Conservation (phyloP, 352 stramenopile species). For the Globisporangium paroecandrum region DNA sequence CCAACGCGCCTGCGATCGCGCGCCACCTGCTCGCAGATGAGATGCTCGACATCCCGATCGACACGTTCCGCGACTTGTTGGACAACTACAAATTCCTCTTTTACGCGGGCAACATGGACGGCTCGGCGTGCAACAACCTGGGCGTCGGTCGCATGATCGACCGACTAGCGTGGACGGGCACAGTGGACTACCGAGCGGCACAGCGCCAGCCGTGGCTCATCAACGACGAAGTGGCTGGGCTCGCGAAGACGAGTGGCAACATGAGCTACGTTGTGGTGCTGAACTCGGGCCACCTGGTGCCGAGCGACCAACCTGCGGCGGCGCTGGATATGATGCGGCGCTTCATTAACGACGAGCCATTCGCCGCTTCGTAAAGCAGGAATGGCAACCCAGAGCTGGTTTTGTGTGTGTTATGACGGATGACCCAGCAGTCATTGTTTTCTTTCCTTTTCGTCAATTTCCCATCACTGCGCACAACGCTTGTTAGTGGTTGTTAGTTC, state of each 20-base stretch:
- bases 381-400: neutral
- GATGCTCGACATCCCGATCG: conserved; percentile 76
- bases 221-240: conserved; percentile 51
- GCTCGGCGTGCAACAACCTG: conserved; percentile 78
- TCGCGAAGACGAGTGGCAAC: conserved; percentile 67
- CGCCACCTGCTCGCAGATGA: conserved; percentile 72
- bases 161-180: conserved; percentile 68
- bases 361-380: conserved; percentile 13
- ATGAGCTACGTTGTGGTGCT: conserved; percentile 83
- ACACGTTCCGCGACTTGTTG: conserved; percentile 70
- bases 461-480: neutral
- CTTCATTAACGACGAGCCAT: conserved; percentile 58
- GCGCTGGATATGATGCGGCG: conserved; percentile 80
- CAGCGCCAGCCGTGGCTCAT: conserved; percentile 58
- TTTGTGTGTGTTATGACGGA: neutral
- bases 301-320: conserved; percentile 63
- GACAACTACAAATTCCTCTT: conserved; percentile 86
- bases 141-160: conserved; percentile 77
- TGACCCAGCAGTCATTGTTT: too few relatives aligned
- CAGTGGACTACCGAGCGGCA: conserved; percentile 58
- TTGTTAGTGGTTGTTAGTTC: neutral
- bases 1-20: conserved; percentile 48
- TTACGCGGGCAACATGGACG: conserved; percentile 84
- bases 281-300: conserved; percentile 76
- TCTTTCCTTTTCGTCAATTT: neutral